These are phyloP conservation scores for Xylariales sp. DNA, from an alignment of 2,329 filamentous ascomycete genomes.

Conservation along the genomic window DNA sequence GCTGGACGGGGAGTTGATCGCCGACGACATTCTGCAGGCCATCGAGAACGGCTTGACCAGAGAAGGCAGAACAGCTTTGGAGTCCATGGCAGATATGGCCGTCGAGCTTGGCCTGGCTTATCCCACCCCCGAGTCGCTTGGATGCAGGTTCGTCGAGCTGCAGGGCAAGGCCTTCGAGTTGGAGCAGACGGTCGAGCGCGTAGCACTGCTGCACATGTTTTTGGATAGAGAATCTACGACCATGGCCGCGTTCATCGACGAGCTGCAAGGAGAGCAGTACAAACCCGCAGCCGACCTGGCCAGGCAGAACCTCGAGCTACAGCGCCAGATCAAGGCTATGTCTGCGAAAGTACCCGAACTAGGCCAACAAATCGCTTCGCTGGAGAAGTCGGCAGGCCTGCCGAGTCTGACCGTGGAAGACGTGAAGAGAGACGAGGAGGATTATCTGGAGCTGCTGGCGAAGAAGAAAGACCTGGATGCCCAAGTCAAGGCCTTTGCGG, in stretches of 20 bases:
- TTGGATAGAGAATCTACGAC: constrained; percentile 45
- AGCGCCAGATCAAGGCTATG: constrained; percentile 64
- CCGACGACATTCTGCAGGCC: constrained; percentile 43
- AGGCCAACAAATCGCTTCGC: constrained; percentile 44
- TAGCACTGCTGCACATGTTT: constrained; percentile 52
- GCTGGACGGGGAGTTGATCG: constrained; percentile 20
- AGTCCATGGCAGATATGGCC: constrained; percentile 51
- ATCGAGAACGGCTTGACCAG: constrained; percentile 50
- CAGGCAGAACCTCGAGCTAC: constrained; percentile 69
- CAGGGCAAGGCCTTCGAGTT: constrained; percentile 49
- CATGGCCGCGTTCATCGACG: constrained; percentile 33
- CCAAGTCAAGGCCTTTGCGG: constrained; percentile 62
- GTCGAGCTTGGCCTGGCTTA: constrained; percentile 44
- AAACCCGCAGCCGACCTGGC: constrained; percentile 54
- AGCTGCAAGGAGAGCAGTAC: constrained; percentile 43
- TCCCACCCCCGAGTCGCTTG: constrained; percentile 45
- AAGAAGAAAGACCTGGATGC: constrained; percentile 56
- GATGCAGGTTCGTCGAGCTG: constrained; percentile 48
- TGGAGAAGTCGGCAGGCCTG: constrained; percentile 27
- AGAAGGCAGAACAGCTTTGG: constrained; percentile 52
- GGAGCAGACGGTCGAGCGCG: constrained; percentile 51
- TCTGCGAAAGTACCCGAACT: constrained; percentile 64
- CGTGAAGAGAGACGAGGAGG: constrained; percentile 53
- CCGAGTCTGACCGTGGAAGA: constrained; percentile 45
- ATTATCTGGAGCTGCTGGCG: constrained; percentile 52